Evolutionary conservation across 495 filamentous ascomycete genomes (phyloP).

Genomic region (Pyrenopolyporus hunteri): DNA sequence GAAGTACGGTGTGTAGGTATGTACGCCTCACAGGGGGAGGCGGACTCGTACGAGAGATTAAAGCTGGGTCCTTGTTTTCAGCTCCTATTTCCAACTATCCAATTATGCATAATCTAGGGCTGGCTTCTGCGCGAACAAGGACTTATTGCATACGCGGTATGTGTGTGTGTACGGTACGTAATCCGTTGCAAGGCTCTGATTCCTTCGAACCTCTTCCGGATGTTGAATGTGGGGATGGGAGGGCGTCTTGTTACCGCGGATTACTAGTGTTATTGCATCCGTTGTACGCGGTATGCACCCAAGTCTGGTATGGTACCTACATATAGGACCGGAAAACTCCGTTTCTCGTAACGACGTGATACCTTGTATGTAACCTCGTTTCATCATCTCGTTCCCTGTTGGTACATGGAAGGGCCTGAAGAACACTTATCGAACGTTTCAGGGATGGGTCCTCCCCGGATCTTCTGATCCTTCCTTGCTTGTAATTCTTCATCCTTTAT

Average conservation of each 20-base stretch:
- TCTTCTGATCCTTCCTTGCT: slow-evolving; percentile 10
- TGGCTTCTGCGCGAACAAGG: too few relatives aligned
- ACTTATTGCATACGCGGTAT: background rate
- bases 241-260: background rate
- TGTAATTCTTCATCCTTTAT: background rate
- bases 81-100: too few relatives aligned
- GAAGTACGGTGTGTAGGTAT: too few relatives aligned
- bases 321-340: too few relatives aligned
- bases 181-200: slow-evolving; percentile 14
- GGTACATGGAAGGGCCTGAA: background rate
- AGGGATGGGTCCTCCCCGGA: slow-evolving; percentile 24
- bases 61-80: too few relatives aligned
- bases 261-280: too few relatives aligned
- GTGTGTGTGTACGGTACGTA: slow-evolving; percentile 3
- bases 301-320: too few relatives aligned
- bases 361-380: slow-evolving; percentile 9
- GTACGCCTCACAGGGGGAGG: background rate
- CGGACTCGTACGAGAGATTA: background rate
- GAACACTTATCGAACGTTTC: slow-evolving; percentile 6
- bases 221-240: slow-evolving; percentile 6
- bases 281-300: too few relatives aligned
- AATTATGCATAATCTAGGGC: too few relatives aligned
- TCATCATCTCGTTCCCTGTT: slow-evolving; percentile 7
- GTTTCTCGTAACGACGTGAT: too few relatives aligned
- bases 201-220: slow-evolving; percentile 8